These are phyloP conservation scores for Dalbergia cultrata DNA, from an alignment of 306 rosid genomes.

Conservation along the genomic window DNA sequence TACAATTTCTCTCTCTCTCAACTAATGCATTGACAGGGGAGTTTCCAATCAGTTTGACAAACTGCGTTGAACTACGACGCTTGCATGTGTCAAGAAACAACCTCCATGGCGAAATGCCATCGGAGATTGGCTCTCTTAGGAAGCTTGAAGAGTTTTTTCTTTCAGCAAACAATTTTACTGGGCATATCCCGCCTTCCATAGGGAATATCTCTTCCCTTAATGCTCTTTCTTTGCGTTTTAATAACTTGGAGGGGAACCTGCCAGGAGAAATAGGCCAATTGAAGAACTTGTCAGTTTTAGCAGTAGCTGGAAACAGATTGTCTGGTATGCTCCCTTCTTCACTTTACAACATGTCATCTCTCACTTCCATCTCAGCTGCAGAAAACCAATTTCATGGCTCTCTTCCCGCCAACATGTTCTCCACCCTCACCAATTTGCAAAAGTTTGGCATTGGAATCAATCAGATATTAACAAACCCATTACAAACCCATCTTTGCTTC, in stretches of 20 bases:
- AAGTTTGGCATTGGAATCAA: background rate
- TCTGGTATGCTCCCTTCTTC: background rate
- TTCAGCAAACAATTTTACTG: background rate
- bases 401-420: background rate
- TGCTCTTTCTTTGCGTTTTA: background rate
- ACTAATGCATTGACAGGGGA: slow-evolving; percentile 6
- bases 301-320: background rate
- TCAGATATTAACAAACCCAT: background rate
- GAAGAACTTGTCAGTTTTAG: background rate
- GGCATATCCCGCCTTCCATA: background rate
- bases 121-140: slow-evolving; percentile 15
- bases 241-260: background rate
- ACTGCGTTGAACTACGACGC: too few species aligned
- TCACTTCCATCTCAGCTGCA: background rate
- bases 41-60: background rate
- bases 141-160: accelerated
- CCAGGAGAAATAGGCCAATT: background rate
- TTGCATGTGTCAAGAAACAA: background rate
- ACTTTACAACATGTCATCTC: background rate
- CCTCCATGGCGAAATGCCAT: slow-evolving; percentile 16
- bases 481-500: background rate
- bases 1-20: background rate
- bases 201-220: too few species aligned
- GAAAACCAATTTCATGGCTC: background rate
- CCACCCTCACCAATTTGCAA: background rate